Base-by-base conservation (phyloP, 2,329 filamentous ascomycete genomes). In the Karstenula rhodostoma region DNA sequence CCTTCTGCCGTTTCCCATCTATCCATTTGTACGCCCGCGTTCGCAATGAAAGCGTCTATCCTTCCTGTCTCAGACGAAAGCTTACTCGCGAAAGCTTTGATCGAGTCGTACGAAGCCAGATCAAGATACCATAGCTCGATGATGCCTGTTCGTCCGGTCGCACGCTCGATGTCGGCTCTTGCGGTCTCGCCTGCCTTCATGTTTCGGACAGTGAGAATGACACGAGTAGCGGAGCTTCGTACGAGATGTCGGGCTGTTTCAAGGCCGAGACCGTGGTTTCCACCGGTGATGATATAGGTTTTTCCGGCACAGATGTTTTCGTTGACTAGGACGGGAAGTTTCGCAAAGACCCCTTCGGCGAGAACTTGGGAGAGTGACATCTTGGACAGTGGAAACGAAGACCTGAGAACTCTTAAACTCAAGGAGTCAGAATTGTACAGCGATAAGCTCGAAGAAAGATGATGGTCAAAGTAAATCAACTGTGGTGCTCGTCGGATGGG, bases 51-150 rank as follows among this genome's bases (percentile, higher is more conserved):
- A 13, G 65, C 67, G 56, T 79, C 77, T 4, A 79, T 50, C 40
- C 70, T 62, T 27, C 71, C 56, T 37, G 78, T 52, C 49, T 61
- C 55, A 22, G 33, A 57, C n/a, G 32, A 59, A 17, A 53, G 23
- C 42, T 66, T 63, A 12, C 67, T 62, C 4, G 69, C 72, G 58
- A 80, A 78, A 2, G 58, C 51, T 12, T 66, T 64, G 5, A 82
- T 75, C 44, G 72, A 79, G 3, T 71, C 72, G 46, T 76, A 82
- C 9, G 70, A 76, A 1, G 63, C 58, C 1, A 83, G 70, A 59
- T 83, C 80, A 4, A 84, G 67, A 1, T 70, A 66, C 81, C 81
- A 83, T 6, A 82, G 80, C 56, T 81, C 76, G 15, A 81, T 67
- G 2, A 78, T 73, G 15, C 66, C 68, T 25, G 57, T 53, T 13